phyloP scores from a whole-genome alignment of 1,139 yeast genomes.

The Yamadazyma epiphylla region DNA sequence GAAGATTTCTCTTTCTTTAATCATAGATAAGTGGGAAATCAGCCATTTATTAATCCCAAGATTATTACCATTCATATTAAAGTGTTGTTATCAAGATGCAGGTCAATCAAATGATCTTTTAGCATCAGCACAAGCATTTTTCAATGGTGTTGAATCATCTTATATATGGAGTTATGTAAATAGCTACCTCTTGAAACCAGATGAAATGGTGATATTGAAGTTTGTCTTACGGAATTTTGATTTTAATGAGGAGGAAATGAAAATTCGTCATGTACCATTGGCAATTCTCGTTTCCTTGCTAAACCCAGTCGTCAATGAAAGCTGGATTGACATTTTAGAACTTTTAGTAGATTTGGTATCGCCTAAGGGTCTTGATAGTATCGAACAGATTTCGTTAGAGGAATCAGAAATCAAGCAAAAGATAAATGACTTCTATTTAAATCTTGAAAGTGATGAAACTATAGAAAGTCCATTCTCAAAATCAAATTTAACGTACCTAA shows the following conservation, averaged over 20 bases:
- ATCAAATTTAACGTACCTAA: conserved; percentile 40
- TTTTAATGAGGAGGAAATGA: conserved; percentile 82
- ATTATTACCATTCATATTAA: conserved; percentile 62
- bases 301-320: conserved; percentile 8
- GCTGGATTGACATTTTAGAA: conserved; percentile 35
- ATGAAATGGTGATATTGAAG: conserved; percentile 41
- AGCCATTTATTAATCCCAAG: conserved; percentile 69
- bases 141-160: conserved; percentile 80
- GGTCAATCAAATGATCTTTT: conserved; percentile 38
- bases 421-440: conserved; percentile 17
- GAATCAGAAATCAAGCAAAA: conserved; percentile 12
- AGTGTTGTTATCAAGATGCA: conserved; percentile 21
- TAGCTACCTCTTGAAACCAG: conserved; percentile 1
- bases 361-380: conserved; percentile 44
- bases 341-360: conserved; percentile 50
- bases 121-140: conserved; percentile 59
- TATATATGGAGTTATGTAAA: conserved; percentile 58
- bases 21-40: conserved; percentile 93
- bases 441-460: conserved; percentile 13
- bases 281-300: conserved; percentile 46
- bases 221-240: conserved; percentile 66
- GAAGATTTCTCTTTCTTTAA: conserved; percentile 57
- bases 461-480: conserved; percentile 37
- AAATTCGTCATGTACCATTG: conserved; percentile 71
- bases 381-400: conserved; percentile 23